These are phyloP conservation scores for Saururus chinensis DNA, from an alignment of 164 flowering plant species.

Conservation along the genomic window DNA sequence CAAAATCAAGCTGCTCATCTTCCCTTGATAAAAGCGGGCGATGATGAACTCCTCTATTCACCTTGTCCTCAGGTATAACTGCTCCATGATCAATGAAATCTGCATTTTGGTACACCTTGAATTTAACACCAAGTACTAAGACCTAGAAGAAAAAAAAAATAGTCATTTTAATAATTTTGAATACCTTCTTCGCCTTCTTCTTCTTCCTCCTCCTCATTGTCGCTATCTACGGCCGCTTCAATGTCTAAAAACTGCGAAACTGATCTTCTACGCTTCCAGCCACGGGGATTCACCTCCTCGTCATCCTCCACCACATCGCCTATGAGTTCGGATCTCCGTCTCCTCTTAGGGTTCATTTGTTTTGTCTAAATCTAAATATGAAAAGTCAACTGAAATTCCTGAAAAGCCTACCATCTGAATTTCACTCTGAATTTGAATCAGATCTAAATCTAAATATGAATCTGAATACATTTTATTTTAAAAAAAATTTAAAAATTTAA, in stretches of 20 bases:
- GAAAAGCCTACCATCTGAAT: too few species aligned
- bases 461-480: too few species aligned
- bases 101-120: conserved; percentile 15
- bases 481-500: too few species aligned
- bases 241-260: conserved; percentile 35
- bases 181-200: conserved; percentile 65
- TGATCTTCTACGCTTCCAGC: conserved; percentile 18
- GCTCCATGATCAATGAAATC: conserved; percentile 71
- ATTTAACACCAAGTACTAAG: neutral
- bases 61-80: conserved; percentile 70
- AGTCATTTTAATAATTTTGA: neutral
- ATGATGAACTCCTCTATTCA: conserved; percentile 49
- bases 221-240: conserved; percentile 47
- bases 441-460: too few species aligned
- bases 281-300: conserved; percentile 35
- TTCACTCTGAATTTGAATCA: too few species aligned
- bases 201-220: conserved; percentile 68
- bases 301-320: conserved; percentile 73
- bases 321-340: conserved; percentile 49
- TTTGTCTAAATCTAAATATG: too few species aligned
- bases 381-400: too few species aligned
- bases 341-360: conserved; percentile 25
- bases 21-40: conserved; percentile 52
- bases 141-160: neutral
- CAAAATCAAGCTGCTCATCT: conserved; percentile 83